phyloP scores from a whole-genome alignment of 208 protist genomes.

The Crithidia brevicula region DNA sequence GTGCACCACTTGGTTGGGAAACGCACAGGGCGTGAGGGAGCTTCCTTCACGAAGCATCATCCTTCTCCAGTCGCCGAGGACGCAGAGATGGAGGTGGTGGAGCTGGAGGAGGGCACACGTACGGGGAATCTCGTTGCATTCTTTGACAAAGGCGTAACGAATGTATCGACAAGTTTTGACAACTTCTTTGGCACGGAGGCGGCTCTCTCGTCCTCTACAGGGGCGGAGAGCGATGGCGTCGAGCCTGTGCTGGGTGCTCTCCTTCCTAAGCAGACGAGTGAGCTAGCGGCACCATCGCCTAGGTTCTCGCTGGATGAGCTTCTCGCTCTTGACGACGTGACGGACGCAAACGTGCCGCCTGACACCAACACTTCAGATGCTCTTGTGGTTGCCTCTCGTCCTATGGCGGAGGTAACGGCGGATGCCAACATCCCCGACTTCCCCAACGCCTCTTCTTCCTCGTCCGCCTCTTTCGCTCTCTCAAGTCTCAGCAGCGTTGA shows the following conservation, averaged over 20 bases:
- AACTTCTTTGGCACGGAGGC: constrained; percentile 38
- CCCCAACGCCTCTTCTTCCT: background rate
- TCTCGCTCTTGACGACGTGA: constrained; percentile 12
- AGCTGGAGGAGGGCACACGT: constrained; percentile 37
- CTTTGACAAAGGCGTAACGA: constrained; percentile 34
- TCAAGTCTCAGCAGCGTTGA: constrained; percentile 2
- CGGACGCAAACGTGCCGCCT: background rate
- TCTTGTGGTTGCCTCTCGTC: no score
- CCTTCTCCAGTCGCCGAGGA: background rate
- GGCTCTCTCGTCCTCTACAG: background rate
- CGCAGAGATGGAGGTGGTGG: constrained; percentile 38
- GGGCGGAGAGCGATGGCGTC: no score
- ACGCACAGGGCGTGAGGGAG: background rate
- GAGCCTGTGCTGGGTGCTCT: no score
- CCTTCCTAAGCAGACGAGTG: no score
- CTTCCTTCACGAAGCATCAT: background rate
- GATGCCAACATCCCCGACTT: no score
- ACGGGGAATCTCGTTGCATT: constrained; percentile 56
- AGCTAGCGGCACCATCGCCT: background rate
- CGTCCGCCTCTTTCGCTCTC: background rate
- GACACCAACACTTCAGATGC: background rate
- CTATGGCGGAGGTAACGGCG: no score
- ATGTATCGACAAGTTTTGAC: constrained; percentile 51
- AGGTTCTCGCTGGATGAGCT: constrained; percentile 30
- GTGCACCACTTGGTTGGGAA: background rate